phyloP scores from a whole-genome alignment of 1,284 basidiomycete species.

The Ustanciosporium gigantosporum region DNA sequence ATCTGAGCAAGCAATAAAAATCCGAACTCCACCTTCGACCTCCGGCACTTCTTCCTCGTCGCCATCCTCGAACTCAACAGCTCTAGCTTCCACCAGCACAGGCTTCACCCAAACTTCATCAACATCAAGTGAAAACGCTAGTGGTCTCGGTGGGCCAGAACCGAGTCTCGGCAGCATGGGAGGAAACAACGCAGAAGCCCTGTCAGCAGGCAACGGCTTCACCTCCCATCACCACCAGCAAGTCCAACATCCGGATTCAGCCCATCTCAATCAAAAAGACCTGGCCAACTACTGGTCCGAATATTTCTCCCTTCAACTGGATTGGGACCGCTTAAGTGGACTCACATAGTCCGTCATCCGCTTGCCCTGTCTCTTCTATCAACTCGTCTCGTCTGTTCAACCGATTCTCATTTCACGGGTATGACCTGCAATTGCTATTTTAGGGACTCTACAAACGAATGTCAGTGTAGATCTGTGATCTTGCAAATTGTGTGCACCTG shows the following conservation, averaged over 20 bases:
- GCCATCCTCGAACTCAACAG: not conserved
- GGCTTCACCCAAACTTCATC: not conserved
- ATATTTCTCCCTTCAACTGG: slow-evolving; percentile 29
- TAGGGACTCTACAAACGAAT: too few relatives aligned
- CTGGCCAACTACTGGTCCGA: slow-evolving; percentile 35
- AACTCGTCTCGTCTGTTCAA: too few relatives aligned
- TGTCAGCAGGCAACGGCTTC: not conserved
- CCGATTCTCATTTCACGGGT: too few relatives aligned
- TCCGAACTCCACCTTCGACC: not conserved
- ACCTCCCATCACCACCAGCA: not conserved
- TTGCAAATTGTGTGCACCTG: too few relatives aligned
- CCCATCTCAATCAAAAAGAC: slow-evolving; percentile 26
- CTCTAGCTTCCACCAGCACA: not conserved
- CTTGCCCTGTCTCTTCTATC: too few relatives aligned
- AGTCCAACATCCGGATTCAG: not conserved
- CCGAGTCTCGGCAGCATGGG: too few relatives aligned
- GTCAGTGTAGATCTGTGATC: too few relatives aligned
- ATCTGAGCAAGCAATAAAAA: too few relatives aligned
- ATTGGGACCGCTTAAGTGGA: slow-evolving; percentile 32
- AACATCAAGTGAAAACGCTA: not conserved
- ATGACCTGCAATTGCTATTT: too few relatives aligned
- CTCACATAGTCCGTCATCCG: slow-evolving; percentile 3
- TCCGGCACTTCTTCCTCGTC: not conserved
- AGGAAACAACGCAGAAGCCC: not conserved
- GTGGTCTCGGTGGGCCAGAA: too few relatives aligned